Evolutionary conservation across 352 stramenopile species (phyloP).

Genomic region (Phytophthora uliginosa): DNA sequence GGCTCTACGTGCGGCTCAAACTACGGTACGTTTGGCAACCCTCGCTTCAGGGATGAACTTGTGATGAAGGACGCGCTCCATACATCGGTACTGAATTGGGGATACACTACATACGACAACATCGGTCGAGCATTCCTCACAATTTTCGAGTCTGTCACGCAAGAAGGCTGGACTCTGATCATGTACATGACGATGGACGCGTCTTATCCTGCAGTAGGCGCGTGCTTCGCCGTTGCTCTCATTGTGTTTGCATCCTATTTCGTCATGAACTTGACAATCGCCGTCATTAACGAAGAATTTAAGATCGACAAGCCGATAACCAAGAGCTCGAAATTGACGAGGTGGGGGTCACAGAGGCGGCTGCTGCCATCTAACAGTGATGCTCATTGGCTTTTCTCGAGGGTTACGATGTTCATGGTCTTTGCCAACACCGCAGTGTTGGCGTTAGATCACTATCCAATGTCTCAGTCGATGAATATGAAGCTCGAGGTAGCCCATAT

Average conservation of each 20-base stretch:
- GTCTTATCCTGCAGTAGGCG: conserved; percentile 54
- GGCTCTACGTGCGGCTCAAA: conserved; percentile 61
- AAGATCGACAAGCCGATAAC: conserved; percentile 49
- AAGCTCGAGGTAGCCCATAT: conserved; percentile 80
- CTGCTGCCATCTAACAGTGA: conserved; percentile 20
- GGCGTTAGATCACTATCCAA: conserved; percentile 81
- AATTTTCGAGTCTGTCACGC: conserved; percentile 94
- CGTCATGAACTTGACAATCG: conserved; percentile 93
- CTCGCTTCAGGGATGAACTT: conserved; percentile 48
- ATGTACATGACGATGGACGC: conserved; percentile 89
- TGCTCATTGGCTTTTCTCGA: conserved; percentile 48
- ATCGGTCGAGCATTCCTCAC: conserved; percentile 90
- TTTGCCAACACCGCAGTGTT: conserved; percentile 84
- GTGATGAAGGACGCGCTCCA: conserved; percentile 66
- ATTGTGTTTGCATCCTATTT: conserved; percentile 93
- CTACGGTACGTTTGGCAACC: conserved; percentile 70
- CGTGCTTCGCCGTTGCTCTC: conserved; percentile 85
- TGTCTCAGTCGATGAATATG: conserved; percentile 47
- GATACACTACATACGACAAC: conserved; percentile 94
- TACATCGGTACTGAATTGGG: conserved; percentile 74
- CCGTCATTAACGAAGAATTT: conserved; percentile 92
- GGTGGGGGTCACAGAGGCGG: not conserved
- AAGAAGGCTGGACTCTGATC: conserved; percentile 93
- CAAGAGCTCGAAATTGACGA: not conserved
- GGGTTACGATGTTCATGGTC: conserved; percentile 70